Evolutionary conservation across 495 filamentous ascomycete genomes (phyloP).

Genomic region (Penicillium steckii): DNA sequence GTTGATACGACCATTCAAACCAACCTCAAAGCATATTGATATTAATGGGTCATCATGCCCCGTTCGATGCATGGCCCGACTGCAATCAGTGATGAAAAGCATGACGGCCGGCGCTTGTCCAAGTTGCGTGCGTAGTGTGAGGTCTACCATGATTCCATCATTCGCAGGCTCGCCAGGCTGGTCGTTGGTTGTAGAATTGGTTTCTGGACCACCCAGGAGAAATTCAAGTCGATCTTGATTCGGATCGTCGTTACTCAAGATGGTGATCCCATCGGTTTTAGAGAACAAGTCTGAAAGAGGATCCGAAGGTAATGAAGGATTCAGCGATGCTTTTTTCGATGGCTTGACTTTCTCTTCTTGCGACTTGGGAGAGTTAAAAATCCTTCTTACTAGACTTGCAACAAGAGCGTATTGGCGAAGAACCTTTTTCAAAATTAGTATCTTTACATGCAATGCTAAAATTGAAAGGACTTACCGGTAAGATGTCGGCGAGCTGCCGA

Average conservation of each 20-base stretch:
- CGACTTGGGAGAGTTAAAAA: slow-evolving; percentile 40
- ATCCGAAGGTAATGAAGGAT: neutral
- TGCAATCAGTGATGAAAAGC: slow-evolving; percentile 36
- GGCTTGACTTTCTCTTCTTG: slow-evolving; percentile 14
- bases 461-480: slow-evolving; percentile 52
- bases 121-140: slow-evolving; percentile 45
- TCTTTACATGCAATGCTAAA: neutral
- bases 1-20: slow-evolving; percentile 57
- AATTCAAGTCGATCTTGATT: slow-evolving; percentile 35
- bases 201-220: slow-evolving; percentile 21
- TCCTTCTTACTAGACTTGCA: slow-evolving; percentile 60
- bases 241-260: slow-evolving; percentile 42
- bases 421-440: slow-evolving; percentile 28
- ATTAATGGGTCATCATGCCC: slow-evolving; percentile 18
- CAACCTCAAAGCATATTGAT: slow-evolving; percentile 55
- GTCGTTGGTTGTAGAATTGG: neutral
- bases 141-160: slow-evolving; percentile 41
- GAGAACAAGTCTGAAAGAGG: slow-evolving; percentile 1
- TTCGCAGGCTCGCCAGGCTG: slow-evolving; percentile 4
- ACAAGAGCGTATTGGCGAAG: slow-evolving; percentile 76
- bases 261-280: slow-evolving; percentile 18
- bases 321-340: neutral
- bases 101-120: slow-evolving; percentile 44
- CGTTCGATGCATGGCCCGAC: slow-evolving; percentile 2
- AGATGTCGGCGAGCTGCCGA: slow-evolving; percentile 72